Conservation (phyloP, 208 protist genomes). For the Leishmania guyanensis region DNA sequence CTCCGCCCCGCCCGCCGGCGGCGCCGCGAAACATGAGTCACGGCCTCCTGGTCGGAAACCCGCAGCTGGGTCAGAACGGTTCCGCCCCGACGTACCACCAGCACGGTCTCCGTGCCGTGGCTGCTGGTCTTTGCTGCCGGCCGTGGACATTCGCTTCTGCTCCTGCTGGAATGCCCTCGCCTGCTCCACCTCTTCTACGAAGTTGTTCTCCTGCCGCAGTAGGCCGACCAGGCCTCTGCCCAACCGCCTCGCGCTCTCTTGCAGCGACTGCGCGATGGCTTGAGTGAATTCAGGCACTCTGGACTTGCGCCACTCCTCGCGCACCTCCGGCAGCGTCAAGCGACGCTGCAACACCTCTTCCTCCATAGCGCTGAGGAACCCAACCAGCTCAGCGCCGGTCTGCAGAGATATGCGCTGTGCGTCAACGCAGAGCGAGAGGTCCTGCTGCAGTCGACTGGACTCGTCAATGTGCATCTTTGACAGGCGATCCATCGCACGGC, state of each 20-base stretch:
- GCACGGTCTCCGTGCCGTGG: neutral
- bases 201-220: conserved; percentile 48
- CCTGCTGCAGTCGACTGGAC: conserved; percentile 33
- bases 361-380: conserved; percentile 64
- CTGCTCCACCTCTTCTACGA: conserved; percentile 19
- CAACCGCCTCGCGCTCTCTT: conserved; percentile 31
- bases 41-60: neutral
- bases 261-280: conserved; percentile 31
- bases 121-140: neutral
- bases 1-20: neutral
- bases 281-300: conserved; percentile 45
- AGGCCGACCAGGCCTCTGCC: conserved; percentile 42
- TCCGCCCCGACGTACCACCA: neutral
- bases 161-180: conserved; percentile 1
- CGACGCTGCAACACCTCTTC: conserved; percentile 35
- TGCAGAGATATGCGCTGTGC: conserved; percentile 42
- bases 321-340: conserved; percentile 52
- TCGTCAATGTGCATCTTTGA: conserved; percentile 53
- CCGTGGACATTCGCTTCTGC: neutral
- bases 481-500: conserved; percentile 34
- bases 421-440: conserved; percentile 34
- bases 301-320: conserved; percentile 63
- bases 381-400: conserved; percentile 36
- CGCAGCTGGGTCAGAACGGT: neutral
- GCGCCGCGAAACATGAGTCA: neutral